Conservation (phyloP, 805 yeast species). For the Maudiozyma bulderi region DNA sequence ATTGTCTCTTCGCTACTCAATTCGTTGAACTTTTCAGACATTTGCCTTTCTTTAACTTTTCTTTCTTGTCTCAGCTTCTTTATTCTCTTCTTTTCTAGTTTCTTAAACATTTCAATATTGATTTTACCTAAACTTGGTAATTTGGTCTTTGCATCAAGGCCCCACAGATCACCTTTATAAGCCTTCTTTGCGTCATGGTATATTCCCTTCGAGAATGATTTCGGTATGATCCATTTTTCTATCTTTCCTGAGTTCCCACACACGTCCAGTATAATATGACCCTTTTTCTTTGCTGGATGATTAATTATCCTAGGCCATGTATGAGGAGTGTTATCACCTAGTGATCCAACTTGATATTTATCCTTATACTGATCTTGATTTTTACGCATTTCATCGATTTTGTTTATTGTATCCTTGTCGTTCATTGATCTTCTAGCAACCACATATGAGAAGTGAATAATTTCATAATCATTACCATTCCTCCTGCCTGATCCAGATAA, state of each 20-base stretch:
- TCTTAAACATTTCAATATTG: conserved; percentile 20
- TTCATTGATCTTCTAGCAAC: conserved; percentile 51
- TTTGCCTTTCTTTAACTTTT: conserved; percentile 14
- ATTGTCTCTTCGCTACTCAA: conserved; percentile 5
- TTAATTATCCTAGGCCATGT: conserved; percentile 68
- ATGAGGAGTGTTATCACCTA: conserved; percentile 19
- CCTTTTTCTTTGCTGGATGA: conserved; percentile 67
- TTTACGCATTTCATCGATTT: conserved; percentile 35
- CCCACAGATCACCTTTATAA: conserved; percentile 82
- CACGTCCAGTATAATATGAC: conserved; percentile 69
- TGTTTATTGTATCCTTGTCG: conserved; percentile 32
- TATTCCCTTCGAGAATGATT: conserved; percentile 58
- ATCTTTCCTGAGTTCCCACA: conserved; percentile 73
- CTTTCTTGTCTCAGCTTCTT: conserved; percentile 12
- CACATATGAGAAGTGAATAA: conserved; percentile 64
- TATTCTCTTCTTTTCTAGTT: conserved; percentile 17
- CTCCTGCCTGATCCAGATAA: conserved; percentile 66
- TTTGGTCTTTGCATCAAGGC: conserved; percentile 51
- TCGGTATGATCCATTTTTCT: conserved; percentile 83
- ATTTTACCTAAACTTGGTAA: conserved; percentile 23
- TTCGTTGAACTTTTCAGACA: conserved; percentile 12
- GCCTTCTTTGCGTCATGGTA: conserved; percentile 90
- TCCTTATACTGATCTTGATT: conserved; percentile 10
- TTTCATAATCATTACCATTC: conserved; percentile 58
- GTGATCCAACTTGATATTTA: conserved; percentile 16